Evolutionary conservation across 108 stramenopile species (phyloP).

Genomic region (Fistulifera solaris): DNA sequence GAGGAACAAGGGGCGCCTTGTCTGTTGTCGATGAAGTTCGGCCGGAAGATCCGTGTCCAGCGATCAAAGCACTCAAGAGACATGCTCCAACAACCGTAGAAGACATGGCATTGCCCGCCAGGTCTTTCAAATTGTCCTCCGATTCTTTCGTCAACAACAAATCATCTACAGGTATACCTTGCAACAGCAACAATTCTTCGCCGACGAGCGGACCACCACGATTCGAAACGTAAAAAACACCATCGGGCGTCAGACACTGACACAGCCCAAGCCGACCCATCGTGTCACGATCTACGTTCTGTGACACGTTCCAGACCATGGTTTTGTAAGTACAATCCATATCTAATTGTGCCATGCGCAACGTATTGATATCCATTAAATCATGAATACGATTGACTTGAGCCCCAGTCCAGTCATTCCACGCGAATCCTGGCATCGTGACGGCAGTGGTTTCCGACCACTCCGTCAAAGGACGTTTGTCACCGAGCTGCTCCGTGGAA

Average conservation of each 20-base stretch:
- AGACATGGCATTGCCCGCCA: constrained; percentile 38
- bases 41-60: background rate
- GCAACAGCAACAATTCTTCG: constrained; percentile 31
- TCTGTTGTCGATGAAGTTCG: no score
- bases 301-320: constrained; percentile 41
- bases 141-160: constrained; percentile 35
- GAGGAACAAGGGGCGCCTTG: constrained; percentile 13
- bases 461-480: constrained; percentile 25
- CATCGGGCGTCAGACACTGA: constrained; percentile 34
- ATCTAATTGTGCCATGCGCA: constrained; percentile 20
- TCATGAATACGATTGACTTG: constrained; percentile 37
- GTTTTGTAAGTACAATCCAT: constrained; percentile 32
- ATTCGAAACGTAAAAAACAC: constrained; percentile 31
- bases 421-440: constrained; percentile 25
- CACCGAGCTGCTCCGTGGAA: constrained; percentile 22
- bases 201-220: constrained; percentile 38
- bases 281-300: constrained; percentile 37
- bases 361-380: constrained; percentile 34
- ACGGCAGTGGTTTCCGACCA: constrained; percentile 25
- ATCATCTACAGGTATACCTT: constrained; percentile 36
- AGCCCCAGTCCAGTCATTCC: constrained; percentile 29
- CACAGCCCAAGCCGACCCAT: constrained; percentile 32
- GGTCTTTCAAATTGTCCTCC: constrained; percentile 28
- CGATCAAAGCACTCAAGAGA: constrained; percentile 20
- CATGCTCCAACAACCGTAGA: constrained; percentile 31